phyloP scores from a whole-genome alignment of 108 stramenopile species.

The Nitzschia putrida region DNA sequence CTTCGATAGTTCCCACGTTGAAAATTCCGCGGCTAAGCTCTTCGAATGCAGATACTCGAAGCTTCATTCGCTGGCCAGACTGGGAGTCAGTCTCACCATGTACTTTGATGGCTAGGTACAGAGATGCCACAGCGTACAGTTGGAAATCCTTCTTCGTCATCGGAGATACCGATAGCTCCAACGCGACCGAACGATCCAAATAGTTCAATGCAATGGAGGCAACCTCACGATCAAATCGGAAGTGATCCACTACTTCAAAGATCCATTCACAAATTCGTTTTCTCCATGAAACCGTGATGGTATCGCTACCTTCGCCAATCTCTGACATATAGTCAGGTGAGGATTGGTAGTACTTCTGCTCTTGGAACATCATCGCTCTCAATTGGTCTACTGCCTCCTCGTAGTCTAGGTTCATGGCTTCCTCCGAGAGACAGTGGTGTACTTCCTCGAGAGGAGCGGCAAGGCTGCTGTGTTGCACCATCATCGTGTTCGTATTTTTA shows the following conservation, averaged over 20 bases:
- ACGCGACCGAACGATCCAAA: slow-evolving; percentile 53
- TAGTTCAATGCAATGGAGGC: slow-evolving; percentile 58
- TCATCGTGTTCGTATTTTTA: too few relatives aligned
- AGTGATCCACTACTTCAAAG: slow-evolving; percentile 61
- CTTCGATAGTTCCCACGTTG: slow-evolving; percentile 54
- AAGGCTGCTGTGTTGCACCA: too few relatives aligned
- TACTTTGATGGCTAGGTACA: slow-evolving; percentile 70
- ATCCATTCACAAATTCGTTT: slow-evolving; percentile 63
- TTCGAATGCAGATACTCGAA: slow-evolving; percentile 56
- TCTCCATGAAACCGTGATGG: slow-evolving; percentile 41
- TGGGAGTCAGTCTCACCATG: slow-evolving; percentile 56
- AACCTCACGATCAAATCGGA: slow-evolving; percentile 66
- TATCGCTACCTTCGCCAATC: neutral
- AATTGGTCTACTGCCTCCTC: slow-evolving; percentile 8
- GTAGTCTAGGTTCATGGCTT: neutral
- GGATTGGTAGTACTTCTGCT: slow-evolving; percentile 4
- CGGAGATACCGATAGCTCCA: slow-evolving; percentile 10
- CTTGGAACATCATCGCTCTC: neutral
- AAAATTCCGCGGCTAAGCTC: slow-evolving; percentile 76
- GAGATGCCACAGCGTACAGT: slow-evolving; percentile 56
- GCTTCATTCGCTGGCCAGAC: slow-evolving; percentile 39
- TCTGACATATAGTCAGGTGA: slow-evolving; percentile 1
- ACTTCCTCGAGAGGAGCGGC: too few relatives aligned
- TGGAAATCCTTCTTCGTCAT: slow-evolving; percentile 45
- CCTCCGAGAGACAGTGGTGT: neutral